These are phyloP conservation scores for Rhodotorula toruloides DNA, from an alignment of 768 basidiomycete species.

Conservation along the genomic window DNA sequence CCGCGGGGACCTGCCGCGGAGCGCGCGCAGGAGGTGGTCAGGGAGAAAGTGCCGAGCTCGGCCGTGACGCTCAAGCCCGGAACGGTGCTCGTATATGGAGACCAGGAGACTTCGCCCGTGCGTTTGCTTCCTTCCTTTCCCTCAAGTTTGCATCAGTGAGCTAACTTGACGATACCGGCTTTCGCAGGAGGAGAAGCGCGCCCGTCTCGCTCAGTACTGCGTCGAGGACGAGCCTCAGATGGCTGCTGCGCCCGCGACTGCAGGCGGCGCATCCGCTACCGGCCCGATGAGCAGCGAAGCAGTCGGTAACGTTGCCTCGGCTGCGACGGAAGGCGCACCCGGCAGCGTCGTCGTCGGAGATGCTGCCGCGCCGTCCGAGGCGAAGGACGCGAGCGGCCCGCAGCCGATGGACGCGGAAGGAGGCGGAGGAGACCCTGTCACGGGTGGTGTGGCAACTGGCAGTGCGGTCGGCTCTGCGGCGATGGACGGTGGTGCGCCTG, in stretches of 20 bases:
- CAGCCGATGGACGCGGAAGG: neutral
- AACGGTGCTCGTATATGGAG: slow-evolving; percentile 38
- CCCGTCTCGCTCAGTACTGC: slow-evolving; percentile 54
- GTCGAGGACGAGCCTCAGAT: slow-evolving; percentile 52
- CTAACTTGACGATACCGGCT: neutral
- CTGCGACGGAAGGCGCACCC: slow-evolving; percentile 44
- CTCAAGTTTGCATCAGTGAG: neutral
- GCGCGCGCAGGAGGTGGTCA: neutral
- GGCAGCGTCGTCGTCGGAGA: slow-evolving; percentile 53
- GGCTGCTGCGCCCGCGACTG: slow-evolving; percentile 51
- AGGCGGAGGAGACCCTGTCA: slow-evolving; percentile 18
- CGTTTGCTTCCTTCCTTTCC: neutral
- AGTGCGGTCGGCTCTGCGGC: neutral
- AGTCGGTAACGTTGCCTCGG: slow-evolving; percentile 15
- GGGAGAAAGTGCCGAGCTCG: slow-evolving; percentile 29
- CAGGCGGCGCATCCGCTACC: slow-evolving; percentile 39
- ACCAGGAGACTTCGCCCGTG: slow-evolving; percentile 40
- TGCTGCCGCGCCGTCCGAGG: neutral
- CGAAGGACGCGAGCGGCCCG: too few relatives aligned
- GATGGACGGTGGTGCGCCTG: slow-evolving; percentile 26
- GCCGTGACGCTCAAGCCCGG: slow-evolving; percentile 39
- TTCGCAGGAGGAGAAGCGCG: slow-evolving; percentile 71
- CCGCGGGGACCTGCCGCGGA: slow-evolving; percentile 16
- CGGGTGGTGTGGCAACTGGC: slow-evolving; percentile 20
- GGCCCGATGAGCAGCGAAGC: slow-evolving; percentile 15